A percentile compares a stretch with the other conserved stretches of the same genome.
These are phyloP conservation scores for Cytospora leucostoma DNA, from an alignment of 2,329 filamentous ascomycete genomes.

Conservation along the genomic window DNA sequence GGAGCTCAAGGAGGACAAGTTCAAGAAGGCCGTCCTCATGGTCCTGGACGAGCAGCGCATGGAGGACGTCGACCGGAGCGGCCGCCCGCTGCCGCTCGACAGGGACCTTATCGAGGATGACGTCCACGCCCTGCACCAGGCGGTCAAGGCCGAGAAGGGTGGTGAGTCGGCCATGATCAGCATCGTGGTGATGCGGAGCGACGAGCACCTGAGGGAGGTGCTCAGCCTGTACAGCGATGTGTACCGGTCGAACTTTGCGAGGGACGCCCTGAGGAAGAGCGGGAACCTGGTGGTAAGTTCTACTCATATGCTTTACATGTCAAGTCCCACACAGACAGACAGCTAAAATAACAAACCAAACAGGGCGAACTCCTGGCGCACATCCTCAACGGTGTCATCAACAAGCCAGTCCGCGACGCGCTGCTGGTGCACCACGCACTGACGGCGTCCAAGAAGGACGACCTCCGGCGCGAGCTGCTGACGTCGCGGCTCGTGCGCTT, in stretches of 20 bases:
- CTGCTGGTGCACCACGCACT: constrained; percentile 90
- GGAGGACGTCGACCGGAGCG: constrained; percentile 72
- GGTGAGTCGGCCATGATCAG: constrained; percentile 86
- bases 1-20: constrained; percentile 94
- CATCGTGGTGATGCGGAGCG: constrained; percentile 78
- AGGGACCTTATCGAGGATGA: constrained; percentile 66
- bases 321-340: not conserved
- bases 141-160: constrained; percentile 72
- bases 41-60: constrained; percentile 82
- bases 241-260: constrained; percentile 79
- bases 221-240: constrained; percentile 73
- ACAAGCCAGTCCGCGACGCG: constrained; percentile 89
- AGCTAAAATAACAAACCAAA: constrained; percentile 24
- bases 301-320: not conserved
- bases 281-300: constrained; percentile 84
- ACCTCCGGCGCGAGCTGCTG: constrained; percentile 78
- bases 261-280: constrained; percentile 84
- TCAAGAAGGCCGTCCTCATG: constrained; percentile 82
- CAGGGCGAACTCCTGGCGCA: constrained; percentile 94
- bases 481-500: constrained; percentile 84
- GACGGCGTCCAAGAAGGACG: constrained; percentile 68
- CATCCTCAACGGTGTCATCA: constrained; percentile 95
- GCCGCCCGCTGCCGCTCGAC: constrained; percentile 60
- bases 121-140: constrained; percentile 67
- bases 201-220: constrained; percentile 79